phyloP scores from a whole-genome alignment of 2,329 filamentous ascomycete species.

The Cladosporium sp. region DNA sequence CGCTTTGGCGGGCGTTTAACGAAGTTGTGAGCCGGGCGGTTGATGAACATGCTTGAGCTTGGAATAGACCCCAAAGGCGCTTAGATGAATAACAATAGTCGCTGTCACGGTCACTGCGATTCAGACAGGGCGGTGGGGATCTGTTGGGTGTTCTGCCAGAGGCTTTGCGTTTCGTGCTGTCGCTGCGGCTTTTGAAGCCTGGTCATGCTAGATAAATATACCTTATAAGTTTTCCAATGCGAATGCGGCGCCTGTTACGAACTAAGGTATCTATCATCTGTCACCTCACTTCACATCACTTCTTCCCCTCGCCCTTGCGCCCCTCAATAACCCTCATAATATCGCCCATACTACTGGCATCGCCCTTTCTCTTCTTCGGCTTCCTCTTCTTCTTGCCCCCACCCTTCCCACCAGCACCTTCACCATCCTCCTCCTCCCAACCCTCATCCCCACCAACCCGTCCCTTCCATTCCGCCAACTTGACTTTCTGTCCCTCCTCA shows the following conservation, averaged over 20 bases:
- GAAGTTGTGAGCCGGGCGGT: too few relatives aligned
- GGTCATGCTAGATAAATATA: too few relatives aligned
- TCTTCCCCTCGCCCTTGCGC: constrained; percentile 22
- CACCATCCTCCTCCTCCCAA: constrained; percentile 36
- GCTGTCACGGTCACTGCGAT: too few relatives aligned
- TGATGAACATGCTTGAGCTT: too few relatives aligned
- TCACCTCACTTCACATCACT: constrained; percentile 18
- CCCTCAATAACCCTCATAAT: constrained; percentile 32
- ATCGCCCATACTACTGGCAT: constrained; percentile 30
- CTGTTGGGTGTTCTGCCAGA: too few relatives aligned
- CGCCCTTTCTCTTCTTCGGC: constrained; percentile 57
- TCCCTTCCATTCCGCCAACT: constrained; percentile 60
- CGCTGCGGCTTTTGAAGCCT: too few relatives aligned
- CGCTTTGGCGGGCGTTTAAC: constrained; percentile 10
- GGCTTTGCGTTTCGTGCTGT: too few relatives aligned
- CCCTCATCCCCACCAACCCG: constrained; percentile 41
- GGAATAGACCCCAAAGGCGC: too few relatives aligned
- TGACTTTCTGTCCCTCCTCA: constrained; percentile 51
- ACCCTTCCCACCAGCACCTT: constrained; percentile 58
- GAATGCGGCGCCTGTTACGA: neutral
- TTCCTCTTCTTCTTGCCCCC: constrained; percentile 71
- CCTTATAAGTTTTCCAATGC: too few relatives aligned
- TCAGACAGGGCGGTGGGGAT: too few relatives aligned
- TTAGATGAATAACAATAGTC: too few relatives aligned
- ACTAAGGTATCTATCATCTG: neutral